A percentile compares a stretch with the other conserved stretches of the same genome.
These are phyloP conservation scores for barley (Hordeum vulgare) DNA, from an alignment of 176 grass and related monocot species.

Conservation along the genomic window MorexV3_pseudomolecules_assembly NC_058522.1:559213909-559214408, in stretches of 20 bases:
- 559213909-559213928: conserved; percentile 27
- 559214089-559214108: background rate
- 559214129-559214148: background rate
- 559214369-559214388: background rate
- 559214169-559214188: background rate
- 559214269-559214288: background rate
- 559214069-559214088: background rate
- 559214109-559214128: background rate
- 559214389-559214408: background rate
- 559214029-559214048: background rate
- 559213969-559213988: background rate
- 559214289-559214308: background rate
- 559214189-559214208: background rate
- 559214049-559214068: background rate
- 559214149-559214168: background rate
- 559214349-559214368: background rate
- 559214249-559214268: background rate
- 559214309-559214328: background rate
- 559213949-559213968: background rate
- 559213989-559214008: background rate
- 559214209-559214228: background rate
- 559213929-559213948: background rate
- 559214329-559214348: background rate
- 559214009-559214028: background rate
- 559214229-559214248: background rate